These are phyloP conservation scores for Cocos nucifera DNA, from an alignment of 176 grass and related monocot species.

Conservation along the genomic window DNA sequence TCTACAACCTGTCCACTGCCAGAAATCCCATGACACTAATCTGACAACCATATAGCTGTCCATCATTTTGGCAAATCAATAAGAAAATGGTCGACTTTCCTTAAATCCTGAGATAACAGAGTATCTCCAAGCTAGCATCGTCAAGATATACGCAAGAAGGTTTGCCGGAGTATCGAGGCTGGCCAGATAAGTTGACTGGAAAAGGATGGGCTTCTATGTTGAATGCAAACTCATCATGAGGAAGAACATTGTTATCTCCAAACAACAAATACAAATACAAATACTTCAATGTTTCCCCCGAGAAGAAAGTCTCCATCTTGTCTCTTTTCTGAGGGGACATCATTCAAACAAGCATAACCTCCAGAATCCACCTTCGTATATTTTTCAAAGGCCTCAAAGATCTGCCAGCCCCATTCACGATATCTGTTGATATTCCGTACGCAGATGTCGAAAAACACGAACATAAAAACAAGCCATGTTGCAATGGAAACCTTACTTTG, in stretches of 20 bases:
- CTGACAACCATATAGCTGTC: too few relatives aligned
- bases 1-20: too few relatives aligned
- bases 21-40: too few relatives aligned
- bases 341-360: conserved; percentile 81
- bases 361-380: conserved; percentile 90
- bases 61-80: too few relatives aligned
- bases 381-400: conserved; percentile 92
- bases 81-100: too few relatives aligned
- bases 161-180: too few relatives aligned
- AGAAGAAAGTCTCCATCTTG: conserved; percentile 69
- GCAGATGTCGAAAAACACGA: not conserved
- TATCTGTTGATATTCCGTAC: conserved; percentile 38
- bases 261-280: conserved; percentile 99
- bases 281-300: conserved; percentile 82
- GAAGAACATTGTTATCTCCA: conserved; percentile 66
- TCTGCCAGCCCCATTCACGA: conserved; percentile 95
- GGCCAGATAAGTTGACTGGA: conserved; percentile 34
- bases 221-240: conserved; percentile 84
- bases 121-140: too few relatives aligned
- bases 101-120: too few relatives aligned
- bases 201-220: conserved; percentile 94
- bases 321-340: conserved; percentile 80
- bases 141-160: too few relatives aligned
- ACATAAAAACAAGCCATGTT: not conserved
- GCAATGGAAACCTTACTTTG: conserved; percentile 42